Base-by-base conservation (phyloP, 116 monocot genomes). In the Papilionanthe hybrid region DNA sequence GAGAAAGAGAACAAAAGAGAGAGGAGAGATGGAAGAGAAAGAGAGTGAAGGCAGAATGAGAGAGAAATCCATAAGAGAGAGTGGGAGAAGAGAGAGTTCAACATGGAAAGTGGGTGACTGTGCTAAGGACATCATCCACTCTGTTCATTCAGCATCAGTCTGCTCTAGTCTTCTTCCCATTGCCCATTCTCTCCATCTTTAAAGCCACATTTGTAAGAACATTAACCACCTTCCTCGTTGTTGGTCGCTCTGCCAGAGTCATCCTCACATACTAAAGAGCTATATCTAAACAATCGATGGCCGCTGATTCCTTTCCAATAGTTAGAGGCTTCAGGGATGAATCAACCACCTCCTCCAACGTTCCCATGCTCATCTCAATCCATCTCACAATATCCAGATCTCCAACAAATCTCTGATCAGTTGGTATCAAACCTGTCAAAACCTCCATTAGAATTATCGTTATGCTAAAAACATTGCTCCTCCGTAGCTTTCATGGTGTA, bases 401-500 rank as follows among this genome's bases (percentile, higher is more conserved):
- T 8, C 83, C 94, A 0, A 84, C 81, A 58, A 94, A 90, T 68
- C 48, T 79, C n/a, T 42, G 20, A 37, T 89, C 88, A 0, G 88
- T 94, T 4, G 96, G 96, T 86, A 83, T 86, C 19, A 83, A 73
- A 49, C 96, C 96, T n/a, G 83, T 93, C 37, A 90, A 90, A 0
- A 96, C 90, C 86, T 96, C 96, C 93, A 96, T 96, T 37, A 93
- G 69, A 55, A 96, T 92, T 41, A 96, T 89, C 5, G 93, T 93
- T 89, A 93, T 85, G 86, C 93, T 93, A 88, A 93, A 96, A 23
- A 96, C 90, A 50, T 96, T 93, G 78, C 89, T 86, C 88, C 85
- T 92, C 94, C 4, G 91, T 88, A 25, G 91, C 92, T 72, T 79
- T 88, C 84, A 84, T 37, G 41, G 90, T 87, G 78, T 90, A n/a